Evolutionary conservation across 2,329 filamentous ascomycete species (phyloP).

Genomic region (Xylaria sp.): DNA sequence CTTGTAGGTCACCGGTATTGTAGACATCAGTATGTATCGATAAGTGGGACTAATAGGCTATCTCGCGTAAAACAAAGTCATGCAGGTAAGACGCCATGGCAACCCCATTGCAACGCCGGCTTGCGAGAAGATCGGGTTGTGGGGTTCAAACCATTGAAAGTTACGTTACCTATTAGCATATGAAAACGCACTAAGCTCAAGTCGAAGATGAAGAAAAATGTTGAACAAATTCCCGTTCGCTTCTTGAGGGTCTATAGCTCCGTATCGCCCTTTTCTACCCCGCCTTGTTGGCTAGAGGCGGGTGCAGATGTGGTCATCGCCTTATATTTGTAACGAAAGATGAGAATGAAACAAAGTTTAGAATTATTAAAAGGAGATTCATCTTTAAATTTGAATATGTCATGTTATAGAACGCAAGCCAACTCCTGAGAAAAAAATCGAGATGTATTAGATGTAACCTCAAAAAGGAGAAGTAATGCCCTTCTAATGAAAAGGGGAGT

Average conservation of each 20-base stretch:
- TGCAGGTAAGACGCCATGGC: neutral
- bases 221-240: neutral
- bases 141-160: neutral
- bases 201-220: neutral
- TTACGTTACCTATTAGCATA: neutral
- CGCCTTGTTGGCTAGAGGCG: no score
- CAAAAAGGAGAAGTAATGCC: no score
- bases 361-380: no score
- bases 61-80: neutral
- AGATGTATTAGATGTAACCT: no score
- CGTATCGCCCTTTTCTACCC: no score
- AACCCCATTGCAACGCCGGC: neutral
- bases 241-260: no score
- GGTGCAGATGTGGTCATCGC: no score
- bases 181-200: neutral
- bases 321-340: no score
- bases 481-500: no score
- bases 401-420: no score
- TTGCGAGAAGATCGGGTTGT: neutral
- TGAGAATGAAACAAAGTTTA: no score
- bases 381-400: neutral
- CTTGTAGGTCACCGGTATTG: neutral
- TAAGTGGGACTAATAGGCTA: neutral
- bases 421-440: no score
- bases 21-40: neutral